Evolutionary conservation across 129 eudicot genomes (phyloP).

Genomic region (Gnaphalium uliginosum): DNA sequence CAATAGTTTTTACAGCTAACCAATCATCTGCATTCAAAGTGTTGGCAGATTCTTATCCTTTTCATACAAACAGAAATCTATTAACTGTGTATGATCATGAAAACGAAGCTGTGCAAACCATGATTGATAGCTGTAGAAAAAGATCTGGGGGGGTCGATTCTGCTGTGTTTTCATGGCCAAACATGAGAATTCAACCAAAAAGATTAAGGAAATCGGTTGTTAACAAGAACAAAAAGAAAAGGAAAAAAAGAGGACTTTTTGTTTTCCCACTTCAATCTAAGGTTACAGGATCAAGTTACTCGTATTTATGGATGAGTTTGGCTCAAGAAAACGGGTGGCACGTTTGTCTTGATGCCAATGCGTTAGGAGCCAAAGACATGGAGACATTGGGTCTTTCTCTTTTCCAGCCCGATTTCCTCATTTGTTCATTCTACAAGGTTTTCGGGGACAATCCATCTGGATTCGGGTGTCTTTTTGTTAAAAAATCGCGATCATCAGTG

Average conservation of each 20-base stretch:
- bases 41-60: slow-evolving; percentile 74
- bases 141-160: slow-evolving; percentile 51
- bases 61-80: slow-evolving; percentile 54
- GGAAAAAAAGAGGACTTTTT: slow-evolving; percentile 59
- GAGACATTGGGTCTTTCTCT: slow-evolving; percentile 86
- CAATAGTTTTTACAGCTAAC: slow-evolving; percentile 73
- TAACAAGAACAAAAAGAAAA: slow-evolving; percentile 44
- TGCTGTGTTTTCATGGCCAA: slow-evolving; percentile 82
- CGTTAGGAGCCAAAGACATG: slow-evolving; percentile 81
- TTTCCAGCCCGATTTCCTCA: slow-evolving; percentile 71
- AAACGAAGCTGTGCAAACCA: slow-evolving; percentile 63
- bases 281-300: slow-evolving; percentile 73
- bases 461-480: slow-evolving; percentile 75
- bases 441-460: slow-evolving; percentile 92
- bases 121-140: slow-evolving; percentile 53
- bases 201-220: slow-evolving; percentile 48
- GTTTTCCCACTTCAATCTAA: slow-evolving; percentile 82
- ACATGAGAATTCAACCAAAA: slow-evolving; percentile 56
- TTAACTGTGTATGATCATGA: slow-evolving; percentile 73
- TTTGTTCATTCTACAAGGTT: slow-evolving; percentile 80
- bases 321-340: slow-evolving; percentile 94
- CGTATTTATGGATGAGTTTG: slow-evolving; percentile 78
- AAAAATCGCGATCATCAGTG: slow-evolving; percentile 54
- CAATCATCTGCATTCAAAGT: slow-evolving; percentile 70
- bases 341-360: slow-evolving; percentile 76